Base-by-base conservation (phyloP, 202 grass and related monocot species). In the Cymbopogon flexuosus region DNA sequence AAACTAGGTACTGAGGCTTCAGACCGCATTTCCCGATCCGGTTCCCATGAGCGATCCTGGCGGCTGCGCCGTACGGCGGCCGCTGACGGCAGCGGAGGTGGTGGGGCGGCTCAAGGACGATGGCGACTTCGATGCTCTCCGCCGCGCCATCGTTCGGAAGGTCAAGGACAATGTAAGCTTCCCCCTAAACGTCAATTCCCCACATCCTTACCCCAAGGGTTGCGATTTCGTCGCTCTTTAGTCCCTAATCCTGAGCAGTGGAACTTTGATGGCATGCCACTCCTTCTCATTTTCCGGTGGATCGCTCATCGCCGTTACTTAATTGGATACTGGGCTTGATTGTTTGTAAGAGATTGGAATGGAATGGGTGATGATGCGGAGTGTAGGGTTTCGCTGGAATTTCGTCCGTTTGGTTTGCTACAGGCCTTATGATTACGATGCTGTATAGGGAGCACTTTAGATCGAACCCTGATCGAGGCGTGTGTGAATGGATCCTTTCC, bases 51-150 rank as follows among this genome's bases (percentile, higher is more conserved):
- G 67, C 83, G 61, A 80, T 52, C 37, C 67, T 16, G 56, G 22
- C 31, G 61, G 72, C 8, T 35, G 23, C 39, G 22, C 49, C 57
- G 15, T 57, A 52, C 29, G 61, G 18, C 71, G 81, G 65, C 77
- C 34, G 54, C 94, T 88, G 47, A 82, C 79, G 30, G 79, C 81
- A 13, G 92, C 87, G 62, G 94, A 97, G 73, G 89, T 97, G 29
- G 84, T 97, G 52, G 85, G 61, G 41, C 80, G 87, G 42, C 83
- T 93, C 63, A 97, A 91, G 80, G 94, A 97, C 29, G 94, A 97
- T 43, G 91, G 94, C 27, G 94, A 93, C 78, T 97, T 97, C 84
- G 94, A 97, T 39, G 77, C 88, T 62, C 91, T 97, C 75, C 94
- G 94, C 68, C 86, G 91, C 75, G 81, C 78, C 62, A 91, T 97